These are phyloP conservation scores for Volvariella surrecta DNA, from an alignment of 1,284 basidiomycete species.

Conservation along the genomic window DNA sequence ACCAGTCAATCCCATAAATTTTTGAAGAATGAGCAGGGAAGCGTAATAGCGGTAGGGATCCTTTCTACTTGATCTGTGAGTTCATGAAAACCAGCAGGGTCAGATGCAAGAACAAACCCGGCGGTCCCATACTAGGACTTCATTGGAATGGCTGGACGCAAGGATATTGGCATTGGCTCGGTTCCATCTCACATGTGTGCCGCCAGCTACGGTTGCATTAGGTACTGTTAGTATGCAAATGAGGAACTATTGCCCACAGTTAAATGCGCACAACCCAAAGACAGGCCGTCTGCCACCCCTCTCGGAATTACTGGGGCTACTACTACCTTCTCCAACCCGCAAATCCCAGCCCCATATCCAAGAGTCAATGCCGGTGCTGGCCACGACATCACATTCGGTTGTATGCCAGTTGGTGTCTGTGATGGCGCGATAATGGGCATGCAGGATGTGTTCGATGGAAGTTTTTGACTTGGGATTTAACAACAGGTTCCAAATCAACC, in stretches of 20 bases:
- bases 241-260: constrained; percentile 34
- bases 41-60: constrained; percentile 71
- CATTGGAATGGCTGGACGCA: constrained; percentile 80
- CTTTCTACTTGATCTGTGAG: constrained; percentile 52
- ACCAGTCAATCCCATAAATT: constrained; percentile 97
- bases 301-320: background rate
- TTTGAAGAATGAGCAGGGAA: constrained; percentile 80
- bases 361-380: constrained; percentile 72
- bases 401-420: constrained; percentile 97
- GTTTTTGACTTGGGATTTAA: constrained; percentile 47
- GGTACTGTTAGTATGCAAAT: constrained; percentile 1
- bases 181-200: constrained; percentile 96
- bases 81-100: background rate
- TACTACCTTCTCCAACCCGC: constrained; percentile 41
- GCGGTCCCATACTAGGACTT: constrained; percentile 84
- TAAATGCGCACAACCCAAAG: constrained; percentile 67
- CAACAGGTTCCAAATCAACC: constrained; percentile 90
- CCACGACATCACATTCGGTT: constrained; percentile 67
- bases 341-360: constrained; percentile 91
- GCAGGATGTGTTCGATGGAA: constrained; percentile 73
- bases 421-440: constrained; percentile 86
- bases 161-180: constrained; percentile 77
- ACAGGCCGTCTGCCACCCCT: background rate
- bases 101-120: constrained; percentile 37
- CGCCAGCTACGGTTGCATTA: constrained; percentile 43